Percentiles rank a stretch among this genome's conserved stretches.
These are phyloP conservation scores for Podaxis mareebaensis DNA, from an alignment of 768 basidiomycete genomes.

Conservation along the genomic window DNA sequence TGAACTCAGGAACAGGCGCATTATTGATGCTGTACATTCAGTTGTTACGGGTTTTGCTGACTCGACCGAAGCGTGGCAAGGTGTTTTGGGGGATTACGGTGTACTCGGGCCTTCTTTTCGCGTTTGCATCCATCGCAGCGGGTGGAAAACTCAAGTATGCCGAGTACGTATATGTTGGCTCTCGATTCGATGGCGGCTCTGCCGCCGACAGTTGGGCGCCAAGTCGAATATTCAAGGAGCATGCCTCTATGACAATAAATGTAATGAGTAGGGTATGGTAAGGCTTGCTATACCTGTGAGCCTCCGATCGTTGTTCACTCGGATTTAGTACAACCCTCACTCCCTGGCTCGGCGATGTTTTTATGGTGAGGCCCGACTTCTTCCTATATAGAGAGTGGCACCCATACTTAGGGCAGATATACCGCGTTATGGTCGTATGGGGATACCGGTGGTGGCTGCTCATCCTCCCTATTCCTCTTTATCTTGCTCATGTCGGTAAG, in stretches of 20 bases:
- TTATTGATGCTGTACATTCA: constrained; percentile 41
- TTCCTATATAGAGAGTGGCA: not conserved
- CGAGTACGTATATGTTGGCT: constrained; percentile 29
- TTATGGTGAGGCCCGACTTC: constrained; percentile 29
- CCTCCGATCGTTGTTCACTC: not conserved
- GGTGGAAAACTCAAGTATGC: constrained; percentile 32
- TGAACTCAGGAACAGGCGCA: constrained; percentile 28
- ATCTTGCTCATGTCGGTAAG: constrained; percentile 36
- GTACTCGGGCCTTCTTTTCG: constrained; percentile 34
- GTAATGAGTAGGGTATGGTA: constrained; percentile 35
- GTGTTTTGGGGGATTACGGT: constrained; percentile 34
- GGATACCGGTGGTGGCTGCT: constrained; percentile 31
- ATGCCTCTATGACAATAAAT: constrained; percentile 26
- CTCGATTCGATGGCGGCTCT: constrained; percentile 16
- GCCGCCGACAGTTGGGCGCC: constrained; percentile 14
- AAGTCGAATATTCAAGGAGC: constrained; percentile 18
- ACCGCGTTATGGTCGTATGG: constrained; percentile 37
- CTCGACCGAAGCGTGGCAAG: constrained; percentile 35
- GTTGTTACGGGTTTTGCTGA: constrained; percentile 33
- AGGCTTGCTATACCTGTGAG: constrained; percentile 2
- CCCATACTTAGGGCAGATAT: constrained; percentile 24
- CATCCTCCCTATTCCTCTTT: constrained; percentile 27
- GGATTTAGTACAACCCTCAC: constrained; percentile 28
- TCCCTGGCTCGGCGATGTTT: constrained; percentile 36
- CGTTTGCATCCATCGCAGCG: constrained; percentile 32